Base-by-base conservation (phyloP, 345 rosid genomes). In the Aethionema arabicum region DNA sequence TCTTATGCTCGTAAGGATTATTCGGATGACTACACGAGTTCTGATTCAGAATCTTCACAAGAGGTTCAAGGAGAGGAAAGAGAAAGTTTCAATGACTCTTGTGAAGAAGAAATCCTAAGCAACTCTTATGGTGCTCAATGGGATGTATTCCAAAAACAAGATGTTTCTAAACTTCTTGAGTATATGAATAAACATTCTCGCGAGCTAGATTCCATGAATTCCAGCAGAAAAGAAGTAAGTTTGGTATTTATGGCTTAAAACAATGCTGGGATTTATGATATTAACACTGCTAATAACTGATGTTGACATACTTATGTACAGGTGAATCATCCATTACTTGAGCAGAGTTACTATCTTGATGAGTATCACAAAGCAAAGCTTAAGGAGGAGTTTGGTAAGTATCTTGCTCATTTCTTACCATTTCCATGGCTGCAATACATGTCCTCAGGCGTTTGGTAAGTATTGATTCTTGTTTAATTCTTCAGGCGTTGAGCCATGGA, bases 81-180 rank as follows among this genome's bases (percentile, higher is more conserved):
- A 40, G 81, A 79, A 51, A 70, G 55, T 51, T 57, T 62, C 52
- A 55, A 45, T 29, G 42, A 41, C 37, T 58, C 65, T 52, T 59
- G 52, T 54, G 53, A 52, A 73, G 70, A 65, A 70, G 79, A 72
- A 68, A 65, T 52, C 4, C 11, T 67, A 52, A 76, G 68, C 30
- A 74, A 67, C 51, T 68, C 88, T 39, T 83, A 79, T 56, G 95
- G 99, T 69, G 95, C 87, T 29, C 85, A 72, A 46, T 93, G 99
- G 99, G 99, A 90, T 80, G 85, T 90, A 66, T 93, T 93, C 64
- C 90, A 85, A 58, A 80, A 84, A 65, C 87, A 84, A 76, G 99
- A 93, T 77, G 89, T 83, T 63, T 90, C 87, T 38, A 84, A 84
- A 76, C 85, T 93, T 58, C 69, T 80, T 21, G 92, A 85, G 47